Evolutionary conservation across 2,329 filamentous ascomycete genomes (phyloP).

Genomic region (Colletotrichum endophyticum): DNA sequence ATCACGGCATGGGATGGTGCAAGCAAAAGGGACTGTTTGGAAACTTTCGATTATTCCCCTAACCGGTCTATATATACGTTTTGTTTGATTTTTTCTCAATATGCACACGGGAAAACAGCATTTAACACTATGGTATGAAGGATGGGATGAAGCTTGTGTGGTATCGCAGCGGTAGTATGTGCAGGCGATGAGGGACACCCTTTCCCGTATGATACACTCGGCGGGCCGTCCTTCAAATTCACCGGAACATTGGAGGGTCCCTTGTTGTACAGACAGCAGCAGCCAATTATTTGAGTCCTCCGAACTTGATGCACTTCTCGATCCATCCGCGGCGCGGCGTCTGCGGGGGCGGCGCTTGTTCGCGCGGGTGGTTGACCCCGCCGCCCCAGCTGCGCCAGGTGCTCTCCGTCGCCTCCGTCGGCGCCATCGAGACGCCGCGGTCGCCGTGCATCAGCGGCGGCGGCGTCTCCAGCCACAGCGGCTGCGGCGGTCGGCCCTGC

Average conservation of each 20-base stretch:
- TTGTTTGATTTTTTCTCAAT: background rate
- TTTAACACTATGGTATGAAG: conserved; percentile 6
- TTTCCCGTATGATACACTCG: background rate
- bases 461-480: background rate
- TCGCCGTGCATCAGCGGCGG: background rate
- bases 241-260: background rate
- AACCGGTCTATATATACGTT: background rate
- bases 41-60: background rate
- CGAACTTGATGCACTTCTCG: conserved; percentile 20
- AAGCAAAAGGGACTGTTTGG: background rate
- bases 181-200: background rate
- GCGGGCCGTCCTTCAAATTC: background rate
- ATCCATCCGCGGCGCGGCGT: conserved; percentile 15
- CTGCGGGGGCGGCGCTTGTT: background rate
- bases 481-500: background rate
- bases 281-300: conserved; percentile 8
- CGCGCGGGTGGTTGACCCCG: conserved; percentile 5
- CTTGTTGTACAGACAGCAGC: background rate
- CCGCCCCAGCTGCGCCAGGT: conserved; percentile 22
- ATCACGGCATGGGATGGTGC: background rate
- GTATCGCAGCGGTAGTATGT: background rate
- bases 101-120: conserved; percentile 11
- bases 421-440: conserved; percentile 20
- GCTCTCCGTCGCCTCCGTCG: conserved; percentile 16
- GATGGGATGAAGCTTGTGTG: background rate